Base-by-base conservation (phyloP, 2,329 filamentous ascomycete genomes). In the Diplodia corticola region DNA sequence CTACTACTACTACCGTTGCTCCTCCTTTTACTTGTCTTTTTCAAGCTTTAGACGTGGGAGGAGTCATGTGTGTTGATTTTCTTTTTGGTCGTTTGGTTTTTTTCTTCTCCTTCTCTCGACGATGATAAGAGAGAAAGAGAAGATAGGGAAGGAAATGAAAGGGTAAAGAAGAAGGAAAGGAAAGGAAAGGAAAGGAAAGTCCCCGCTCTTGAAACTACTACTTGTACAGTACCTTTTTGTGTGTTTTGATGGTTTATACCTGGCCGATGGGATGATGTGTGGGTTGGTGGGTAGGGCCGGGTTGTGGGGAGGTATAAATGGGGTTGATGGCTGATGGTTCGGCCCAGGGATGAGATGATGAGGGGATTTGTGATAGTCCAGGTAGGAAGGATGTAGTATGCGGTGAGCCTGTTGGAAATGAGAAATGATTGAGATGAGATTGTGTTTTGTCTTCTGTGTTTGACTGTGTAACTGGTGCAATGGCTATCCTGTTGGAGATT, bases 151-250 rank as follows among this genome's bases (percentile, higher is more conserved):
- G 5, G 24, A 26, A 49, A 61, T n/a, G 33, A 20, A 51, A 1
- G 54, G n/a, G n/a, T n/a, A n/a, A n/a, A n/a, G n/a, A n/a, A n/a
- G 28, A 59, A 49, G 4, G 46, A 17, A 49, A 26, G 48, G 6
- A 44, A 59, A 28, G 35, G 54, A 59, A 61, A 44, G 40, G 40
- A 44, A 44, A 44, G 40, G 26, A 49, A 49, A 49, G 26, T 61
- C 57, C 57, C 57, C 57, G 57, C 57, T 61, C 57, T 61, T 28
- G 35, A 60, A 60, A n/a, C n/a, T n/a, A n/a, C 51, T 44, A 54
- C 51, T 12, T 61, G 57, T 61, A 61, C 44, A 61, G 57, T 61
- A 61, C 48, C 44, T 20, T 48, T 22, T 49, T 44, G 40, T 10
- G 40, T 20, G 40, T 44, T 44, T 44, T 10, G 40, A 20, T 61